phyloP scores from a whole-genome alignment of 1,284 basidiomycete species.

The Hemileia vastatrix region DNA sequence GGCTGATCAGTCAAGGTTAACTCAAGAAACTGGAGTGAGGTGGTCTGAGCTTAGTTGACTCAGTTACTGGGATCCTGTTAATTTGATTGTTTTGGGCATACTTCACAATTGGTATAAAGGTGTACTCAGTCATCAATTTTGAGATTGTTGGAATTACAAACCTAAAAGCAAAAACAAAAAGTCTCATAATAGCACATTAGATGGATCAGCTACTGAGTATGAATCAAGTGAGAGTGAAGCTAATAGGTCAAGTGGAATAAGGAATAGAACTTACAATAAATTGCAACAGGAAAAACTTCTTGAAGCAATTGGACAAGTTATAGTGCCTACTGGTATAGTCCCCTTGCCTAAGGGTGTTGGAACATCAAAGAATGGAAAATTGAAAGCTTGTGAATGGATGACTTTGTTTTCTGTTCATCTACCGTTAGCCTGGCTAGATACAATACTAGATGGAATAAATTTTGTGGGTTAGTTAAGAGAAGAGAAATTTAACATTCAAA shows the following conservation, averaged over 20 bases:
- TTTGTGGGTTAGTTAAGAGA: background rate
- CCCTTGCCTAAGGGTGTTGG: slow-evolving; percentile 20
- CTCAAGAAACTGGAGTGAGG: background rate
- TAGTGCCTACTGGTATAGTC: slow-evolving; percentile 22
- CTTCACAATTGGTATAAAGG: slow-evolving; percentile 12
- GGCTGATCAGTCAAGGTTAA: background rate
- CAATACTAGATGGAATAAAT: background rate
- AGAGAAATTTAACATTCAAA: slow-evolving; percentile 4
- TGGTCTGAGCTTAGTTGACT: slow-evolving; percentile 12
- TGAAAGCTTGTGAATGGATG: slow-evolving; percentile 25
- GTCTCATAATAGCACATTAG: no score
- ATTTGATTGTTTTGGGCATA: background rate
- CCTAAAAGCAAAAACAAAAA: no score
- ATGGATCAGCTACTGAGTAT: no score
- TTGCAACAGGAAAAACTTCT: no score
- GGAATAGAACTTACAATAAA: no score
- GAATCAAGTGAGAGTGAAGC: no score
- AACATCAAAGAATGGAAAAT: slow-evolving; percentile 21
- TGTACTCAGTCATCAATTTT: slow-evolving; percentile 2
- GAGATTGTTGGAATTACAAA: slow-evolving; percentile 1
- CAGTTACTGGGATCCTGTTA: slow-evolving; percentile 2
- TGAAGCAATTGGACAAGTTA: slow-evolving; percentile 6
- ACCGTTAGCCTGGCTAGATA: slow-evolving; percentile 15
- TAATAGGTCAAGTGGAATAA: no score
- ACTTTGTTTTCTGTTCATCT: slow-evolving; percentile 24